phyloP scores from a whole-genome alignment of 768 basidiomycete species.

The Suillus plorans region DNA sequence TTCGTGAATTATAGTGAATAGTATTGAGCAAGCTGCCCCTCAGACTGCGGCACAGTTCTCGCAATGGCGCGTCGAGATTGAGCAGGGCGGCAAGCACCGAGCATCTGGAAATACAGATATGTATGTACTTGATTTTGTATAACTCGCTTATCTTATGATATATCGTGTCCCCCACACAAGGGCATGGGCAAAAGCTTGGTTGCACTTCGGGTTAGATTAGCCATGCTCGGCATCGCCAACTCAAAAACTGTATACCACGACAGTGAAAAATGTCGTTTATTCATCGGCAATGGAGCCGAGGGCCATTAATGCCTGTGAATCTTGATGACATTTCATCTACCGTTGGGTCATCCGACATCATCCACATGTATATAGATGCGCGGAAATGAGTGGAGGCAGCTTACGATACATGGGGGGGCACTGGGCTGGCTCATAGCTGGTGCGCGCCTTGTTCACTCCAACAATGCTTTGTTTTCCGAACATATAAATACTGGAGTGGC shows the following conservation, averaged over 20 bases:
- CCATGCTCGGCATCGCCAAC: not conserved
- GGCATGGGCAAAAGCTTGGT: not conserved
- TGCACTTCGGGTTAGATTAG: not conserved
- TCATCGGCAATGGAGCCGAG: not conserved
- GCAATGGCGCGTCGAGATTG: conserved; percentile 82
- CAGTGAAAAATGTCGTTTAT: not conserved
- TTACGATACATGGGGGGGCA: not conserved
- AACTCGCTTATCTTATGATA: not conserved
- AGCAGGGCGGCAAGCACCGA: conserved; percentile 75
- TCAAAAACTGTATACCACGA: not conserved
- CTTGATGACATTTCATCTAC: not conserved
- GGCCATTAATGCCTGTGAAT: not conserved
- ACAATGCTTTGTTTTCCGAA: not conserved
- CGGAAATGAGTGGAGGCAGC: not conserved
- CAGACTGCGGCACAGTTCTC: conserved; percentile 70
- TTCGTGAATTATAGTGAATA: conserved; percentile 85
- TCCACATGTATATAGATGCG: not conserved
- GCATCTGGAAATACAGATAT: conserved; percentile 85
- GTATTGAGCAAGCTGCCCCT: conserved; percentile 82
- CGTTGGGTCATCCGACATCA: not conserved
- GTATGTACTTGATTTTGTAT: conserved; percentile 38
- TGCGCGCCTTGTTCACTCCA: not conserved
- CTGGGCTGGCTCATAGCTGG: not conserved
- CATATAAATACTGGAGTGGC: not conserved
- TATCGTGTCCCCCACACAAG: not conserved